Conservation (phyloP, 2,329 filamentous ascomycete genomes). For the Aspergillus terreus region DNA sequence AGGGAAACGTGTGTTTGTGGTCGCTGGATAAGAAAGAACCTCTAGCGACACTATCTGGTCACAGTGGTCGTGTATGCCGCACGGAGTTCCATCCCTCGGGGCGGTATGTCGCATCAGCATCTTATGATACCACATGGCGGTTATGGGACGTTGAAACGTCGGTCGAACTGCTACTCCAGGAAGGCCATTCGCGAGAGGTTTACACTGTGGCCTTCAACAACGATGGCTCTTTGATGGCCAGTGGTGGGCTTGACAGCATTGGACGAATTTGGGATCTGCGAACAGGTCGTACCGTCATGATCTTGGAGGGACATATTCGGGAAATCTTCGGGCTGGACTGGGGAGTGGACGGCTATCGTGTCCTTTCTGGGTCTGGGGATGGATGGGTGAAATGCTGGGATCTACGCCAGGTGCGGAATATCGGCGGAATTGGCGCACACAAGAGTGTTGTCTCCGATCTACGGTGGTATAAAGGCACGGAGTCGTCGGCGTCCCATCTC, state of each 20-base stretch:
- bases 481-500: constrained; percentile 64
- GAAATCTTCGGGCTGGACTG: constrained; percentile 93
- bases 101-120: constrained; percentile 83
- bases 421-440: constrained; percentile 85
- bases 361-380: constrained; percentile 87
- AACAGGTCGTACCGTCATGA: constrained; percentile 91
- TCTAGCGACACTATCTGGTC: constrained; percentile 74
- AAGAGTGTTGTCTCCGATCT: constrained; percentile 88
- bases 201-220: constrained; percentile 86
- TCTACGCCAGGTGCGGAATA: constrained; percentile 78
- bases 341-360: constrained; percentile 84
- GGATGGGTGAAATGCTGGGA: constrained; percentile 99
- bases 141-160: constrained; percentile 90
- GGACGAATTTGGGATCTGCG: constrained; percentile 93
- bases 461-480: constrained; percentile 85
- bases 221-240: constrained; percentile 86
- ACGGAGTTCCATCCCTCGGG: constrained; percentile 95
- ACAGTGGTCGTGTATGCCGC: constrained; percentile 81
- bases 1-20: constrained; percentile 86
- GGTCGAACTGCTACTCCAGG: constrained; percentile 80
- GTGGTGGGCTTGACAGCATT: constrained; percentile 90
- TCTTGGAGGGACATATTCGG: constrained; percentile 87
- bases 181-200: constrained; percentile 91
- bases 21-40: constrained; percentile 83
- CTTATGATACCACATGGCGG: constrained; percentile 94